phyloP scores from a whole-genome alignment of 1,139 yeast species.

The Taphrina communis region DNA sequence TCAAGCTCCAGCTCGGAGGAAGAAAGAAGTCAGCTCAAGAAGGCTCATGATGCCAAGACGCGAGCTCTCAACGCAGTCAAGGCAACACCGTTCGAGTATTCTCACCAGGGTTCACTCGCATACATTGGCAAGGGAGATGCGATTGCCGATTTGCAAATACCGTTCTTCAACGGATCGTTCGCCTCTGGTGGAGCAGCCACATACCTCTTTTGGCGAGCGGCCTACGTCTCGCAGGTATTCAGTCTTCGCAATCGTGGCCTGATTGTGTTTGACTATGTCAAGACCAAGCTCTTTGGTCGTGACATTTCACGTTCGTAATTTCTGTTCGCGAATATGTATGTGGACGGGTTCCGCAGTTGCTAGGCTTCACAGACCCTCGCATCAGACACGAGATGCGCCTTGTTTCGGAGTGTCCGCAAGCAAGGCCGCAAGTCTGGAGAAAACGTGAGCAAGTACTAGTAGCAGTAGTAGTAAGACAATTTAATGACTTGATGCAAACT shows the following conservation, averaged over 20 bases:
- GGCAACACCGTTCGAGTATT: constrained; percentile 68
- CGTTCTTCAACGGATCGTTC: constrained; percentile 75
- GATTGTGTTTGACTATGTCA: constrained; percentile 85
- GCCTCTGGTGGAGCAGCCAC: constrained; percentile 86
- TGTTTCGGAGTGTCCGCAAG: not conserved
- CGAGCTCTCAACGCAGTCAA: constrained; percentile 60
- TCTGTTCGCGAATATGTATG: too few species aligned
- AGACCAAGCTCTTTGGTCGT: constrained; percentile 86
- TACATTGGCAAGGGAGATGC: constrained; percentile 87
- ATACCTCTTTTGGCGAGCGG: constrained; percentile 91
- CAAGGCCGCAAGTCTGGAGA: not conserved
- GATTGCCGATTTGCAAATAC: constrained; percentile 82
- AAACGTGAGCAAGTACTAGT: not conserved
- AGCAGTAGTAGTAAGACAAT: constrained; percentile 2
- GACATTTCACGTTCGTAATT: constrained; percentile 55
- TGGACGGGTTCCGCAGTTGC: too few species aligned
- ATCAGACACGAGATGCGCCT: too few species aligned
- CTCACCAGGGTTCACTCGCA: constrained; percentile 67
- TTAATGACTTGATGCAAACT: constrained; percentile 4
- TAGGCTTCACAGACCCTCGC: too few species aligned
- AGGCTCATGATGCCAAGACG: constrained; percentile 53
- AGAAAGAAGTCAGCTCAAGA: constrained; percentile 51
- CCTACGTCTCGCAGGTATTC: constrained; percentile 90
- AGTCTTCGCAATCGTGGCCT: constrained; percentile 84
- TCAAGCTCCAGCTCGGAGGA: constrained; percentile 50